Conservation (phyloP, 495 filamentous ascomycete genomes). For the Penicillium ochrochloron region DNA sequence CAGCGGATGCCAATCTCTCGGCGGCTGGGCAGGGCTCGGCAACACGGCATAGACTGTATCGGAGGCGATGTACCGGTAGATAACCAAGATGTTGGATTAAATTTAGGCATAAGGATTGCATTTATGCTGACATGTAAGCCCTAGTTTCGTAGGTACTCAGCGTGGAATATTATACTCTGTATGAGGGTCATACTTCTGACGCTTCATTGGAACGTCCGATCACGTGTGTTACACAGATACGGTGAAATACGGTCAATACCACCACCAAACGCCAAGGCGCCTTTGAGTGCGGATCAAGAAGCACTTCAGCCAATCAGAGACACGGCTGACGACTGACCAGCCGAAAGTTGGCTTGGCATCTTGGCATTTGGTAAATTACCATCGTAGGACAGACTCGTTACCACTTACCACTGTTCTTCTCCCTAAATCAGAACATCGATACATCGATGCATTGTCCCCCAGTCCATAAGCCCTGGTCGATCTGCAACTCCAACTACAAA, state of each 20-base stretch:
- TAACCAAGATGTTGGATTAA: background rate
- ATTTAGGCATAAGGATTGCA: background rate
- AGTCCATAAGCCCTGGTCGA: background rate
- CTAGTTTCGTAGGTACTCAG: background rate
- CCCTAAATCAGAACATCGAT: background rate
- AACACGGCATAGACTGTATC: slow-evolving; percentile 10
- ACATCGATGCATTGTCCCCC: background rate
- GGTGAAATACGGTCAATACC: background rate
- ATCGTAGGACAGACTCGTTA: slow-evolving; percentile 16
- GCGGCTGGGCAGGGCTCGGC: slow-evolving; percentile 40
- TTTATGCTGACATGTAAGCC: background rate
- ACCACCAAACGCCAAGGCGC: slow-evolving; percentile 22
- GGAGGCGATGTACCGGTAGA: background rate
- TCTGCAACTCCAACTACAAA: background rate
- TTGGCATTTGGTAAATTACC: slow-evolving; percentile 40
- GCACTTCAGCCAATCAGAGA: slow-evolving; percentile 26
- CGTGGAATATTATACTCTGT: background rate
- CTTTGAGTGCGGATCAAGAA: slow-evolving; percentile 37
- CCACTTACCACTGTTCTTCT: slow-evolving; percentile 19
- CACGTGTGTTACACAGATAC: slow-evolving; percentile 23
- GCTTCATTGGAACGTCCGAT: background rate
- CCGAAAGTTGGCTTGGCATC: slow-evolving; percentile 37
- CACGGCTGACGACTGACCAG: slow-evolving; percentile 20
- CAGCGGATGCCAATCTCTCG: slow-evolving; percentile 41
- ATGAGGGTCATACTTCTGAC: background rate